Evolutionary conservation across 257 asterid genomes (phyloP), one percentile per base, ranked within the genome.

Genomic region (Paraleonurus japonicus): DNA sequence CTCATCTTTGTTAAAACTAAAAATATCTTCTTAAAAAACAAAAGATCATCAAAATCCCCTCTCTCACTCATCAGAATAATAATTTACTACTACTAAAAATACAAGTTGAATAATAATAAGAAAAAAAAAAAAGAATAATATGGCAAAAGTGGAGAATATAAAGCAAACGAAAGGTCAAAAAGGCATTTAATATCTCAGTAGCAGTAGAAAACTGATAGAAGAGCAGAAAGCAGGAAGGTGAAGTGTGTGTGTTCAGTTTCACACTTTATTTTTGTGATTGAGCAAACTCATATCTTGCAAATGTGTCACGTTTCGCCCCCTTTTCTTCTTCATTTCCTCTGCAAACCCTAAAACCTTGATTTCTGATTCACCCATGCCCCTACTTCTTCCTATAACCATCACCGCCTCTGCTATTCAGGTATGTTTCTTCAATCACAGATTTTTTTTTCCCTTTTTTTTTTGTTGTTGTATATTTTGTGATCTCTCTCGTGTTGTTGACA

Each of bases 161-260:
- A 12, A 28, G 32, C 39, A 24, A 33, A 16, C 7, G 65, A 10
- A 70, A 61, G 85, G 85, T 20, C 47, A 82, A 33, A 73, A 0
- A 0, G 86, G n/a, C 67, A 79, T 57, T 79, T 73, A 0, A 57
- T 6, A 28, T 17, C 19, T 3, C 1, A 41, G 71, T 79, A 65
- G 75, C 78, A 72, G 79, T 80, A 75, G 84, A 75, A 76, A 80
- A 83, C 77, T 80, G 80, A 77, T 73, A 22, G 68, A 71, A n/a
- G 76, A 76, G 79, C 78, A 76, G 81, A 80, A 70, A 77, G 73
- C 73, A 77, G 81, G 85, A 69, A 78, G 87, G 84, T 78, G 85
- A 80, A 83, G 83, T 77, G 87, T 77, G 84, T 16, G 57, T 19
- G 60, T 81, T 80, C 85, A 72, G 81, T 80, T 78, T 78, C 82